Evolutionary conservation across 768 basidiomycete genomes (phyloP).

Genomic region (Megacollybia marginata): DNA sequence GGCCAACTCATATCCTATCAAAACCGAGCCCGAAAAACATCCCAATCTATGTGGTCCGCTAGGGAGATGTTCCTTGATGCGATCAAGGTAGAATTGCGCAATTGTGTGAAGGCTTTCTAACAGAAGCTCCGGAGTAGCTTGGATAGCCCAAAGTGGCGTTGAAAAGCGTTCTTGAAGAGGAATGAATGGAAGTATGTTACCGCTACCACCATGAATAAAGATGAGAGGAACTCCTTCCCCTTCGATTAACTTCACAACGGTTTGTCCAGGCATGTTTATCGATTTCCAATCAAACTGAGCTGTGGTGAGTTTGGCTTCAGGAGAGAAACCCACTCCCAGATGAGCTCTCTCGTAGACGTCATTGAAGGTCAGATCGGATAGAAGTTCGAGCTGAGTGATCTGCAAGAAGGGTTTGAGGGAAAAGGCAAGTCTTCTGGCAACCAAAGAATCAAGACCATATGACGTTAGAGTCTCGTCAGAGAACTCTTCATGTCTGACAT

Average conservation of each 20-base stretch:
- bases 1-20: slow-evolving; percentile 1
- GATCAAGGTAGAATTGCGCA: slow-evolving; percentile 3
- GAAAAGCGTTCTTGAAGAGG: background rate
- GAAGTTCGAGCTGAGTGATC: slow-evolving; percentile 21
- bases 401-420: slow-evolving; percentile 15
- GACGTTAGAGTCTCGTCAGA: slow-evolving; percentile 18
- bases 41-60: slow-evolving; percentile 7
- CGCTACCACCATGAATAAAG: slow-evolving; percentile 1
- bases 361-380: slow-evolving; percentile 18
- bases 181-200: background rate
- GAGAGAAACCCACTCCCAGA: too few species aligned
- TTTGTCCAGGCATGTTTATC: background rate
- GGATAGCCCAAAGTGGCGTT: slow-evolving; percentile 4
- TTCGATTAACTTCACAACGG: slow-evolving; percentile 4
- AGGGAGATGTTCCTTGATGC: slow-evolving; percentile 5
- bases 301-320: background rate
- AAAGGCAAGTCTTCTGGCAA: slow-evolving; percentile 19
- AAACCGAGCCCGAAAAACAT: background rate
- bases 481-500: slow-evolving; percentile 17
- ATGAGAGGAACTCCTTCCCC: background rate
- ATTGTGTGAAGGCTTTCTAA: background rate
- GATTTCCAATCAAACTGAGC: background rate
- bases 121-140: slow-evolving; percentile 5
- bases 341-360: slow-evolving; percentile 7
- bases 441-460: slow-evolving; percentile 25